These are phyloP conservation scores for Paulownia fortunei DNA, from an alignment of 257 asterid genomes.

Conservation along the genomic window DNA sequence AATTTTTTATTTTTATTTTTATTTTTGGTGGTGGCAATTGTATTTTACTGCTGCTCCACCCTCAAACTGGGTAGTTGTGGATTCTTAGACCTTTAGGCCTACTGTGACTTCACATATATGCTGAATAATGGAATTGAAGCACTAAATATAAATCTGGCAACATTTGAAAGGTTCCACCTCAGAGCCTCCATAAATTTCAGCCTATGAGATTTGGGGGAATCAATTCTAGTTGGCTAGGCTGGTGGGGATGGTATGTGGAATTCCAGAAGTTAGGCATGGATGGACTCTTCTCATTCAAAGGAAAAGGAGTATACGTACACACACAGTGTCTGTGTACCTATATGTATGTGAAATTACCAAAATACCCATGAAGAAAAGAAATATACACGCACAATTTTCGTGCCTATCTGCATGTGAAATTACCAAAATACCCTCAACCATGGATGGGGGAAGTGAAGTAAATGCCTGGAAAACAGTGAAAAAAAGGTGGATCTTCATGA, in stretches of 20 bases:
- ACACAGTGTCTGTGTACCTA: not conserved
- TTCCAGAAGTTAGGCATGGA: not conserved
- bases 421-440: slow-evolving; percentile 8
- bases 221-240: not conserved
- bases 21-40: not conserved
- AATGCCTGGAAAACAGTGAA: not conserved
- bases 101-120: not conserved
- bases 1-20: too few relatives aligned
- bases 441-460: not conserved
- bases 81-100: not conserved
- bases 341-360: not conserved
- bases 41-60: not conserved
- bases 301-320: not conserved
- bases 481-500: not conserved
- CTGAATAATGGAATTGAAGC: too few relatives aligned
- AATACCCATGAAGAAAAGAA: not conserved
- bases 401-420: not conserved
- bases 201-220: not conserved
- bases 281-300: not conserved
- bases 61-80: not conserved
- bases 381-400: too few relatives aligned
- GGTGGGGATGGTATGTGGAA: not conserved
- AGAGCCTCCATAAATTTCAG: not conserved
- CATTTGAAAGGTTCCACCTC: too few relatives aligned
- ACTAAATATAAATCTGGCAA: too few relatives aligned